phyloP scores from a whole-genome alignment of 257 asterid genomes.

The Rehmannia glutinosa region DNA sequence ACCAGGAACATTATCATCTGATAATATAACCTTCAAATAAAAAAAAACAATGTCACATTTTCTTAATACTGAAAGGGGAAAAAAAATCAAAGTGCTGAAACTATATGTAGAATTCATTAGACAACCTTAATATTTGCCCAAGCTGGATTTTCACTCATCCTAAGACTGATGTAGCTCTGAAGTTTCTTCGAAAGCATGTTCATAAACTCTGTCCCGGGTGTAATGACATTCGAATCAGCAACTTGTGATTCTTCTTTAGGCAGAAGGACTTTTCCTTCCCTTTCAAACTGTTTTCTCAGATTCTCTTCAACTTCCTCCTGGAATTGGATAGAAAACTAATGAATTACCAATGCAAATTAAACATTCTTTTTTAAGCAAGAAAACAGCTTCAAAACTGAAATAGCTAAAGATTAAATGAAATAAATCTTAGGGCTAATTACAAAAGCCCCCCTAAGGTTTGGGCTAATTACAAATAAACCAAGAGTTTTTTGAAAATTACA shows the following conservation, averaged over 20 bases:
- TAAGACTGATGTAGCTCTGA: conserved; percentile 26
- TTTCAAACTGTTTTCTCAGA: conserved; percentile 34
- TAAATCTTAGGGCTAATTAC: too few species aligned
- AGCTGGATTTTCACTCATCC: conserved; percentile 29
- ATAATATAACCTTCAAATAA: conserved; percentile 51
- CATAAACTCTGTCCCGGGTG: conserved; percentile 72
- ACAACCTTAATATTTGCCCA: conserved; percentile 59
- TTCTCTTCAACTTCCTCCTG: conserved; percentile 45
- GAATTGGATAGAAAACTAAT: too few species aligned
- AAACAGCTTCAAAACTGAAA: too few species aligned
- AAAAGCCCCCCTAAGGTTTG: too few species aligned
- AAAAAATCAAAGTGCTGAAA: too few species aligned
- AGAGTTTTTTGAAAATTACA: too few species aligned
- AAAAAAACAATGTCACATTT: too few species aligned
- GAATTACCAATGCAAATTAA: background rate
- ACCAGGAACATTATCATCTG: conserved; percentile 70
- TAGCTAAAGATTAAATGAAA: too few species aligned
- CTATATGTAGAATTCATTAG: background rate
- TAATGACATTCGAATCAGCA: conserved; percentile 50
- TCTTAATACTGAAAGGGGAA: too few species aligned
- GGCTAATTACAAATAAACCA: too few species aligned
- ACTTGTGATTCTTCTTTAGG: conserved; percentile 44
- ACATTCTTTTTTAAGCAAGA: too few species aligned
- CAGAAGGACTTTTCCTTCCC: conserved; percentile 38
- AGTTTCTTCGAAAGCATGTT: conserved; percentile 32